A percentile compares a stretch with the other conserved stretches of the same genome.
Conservation (phyloP, 768 basidiomycete species). For the Naganishia randhawae region DNA sequence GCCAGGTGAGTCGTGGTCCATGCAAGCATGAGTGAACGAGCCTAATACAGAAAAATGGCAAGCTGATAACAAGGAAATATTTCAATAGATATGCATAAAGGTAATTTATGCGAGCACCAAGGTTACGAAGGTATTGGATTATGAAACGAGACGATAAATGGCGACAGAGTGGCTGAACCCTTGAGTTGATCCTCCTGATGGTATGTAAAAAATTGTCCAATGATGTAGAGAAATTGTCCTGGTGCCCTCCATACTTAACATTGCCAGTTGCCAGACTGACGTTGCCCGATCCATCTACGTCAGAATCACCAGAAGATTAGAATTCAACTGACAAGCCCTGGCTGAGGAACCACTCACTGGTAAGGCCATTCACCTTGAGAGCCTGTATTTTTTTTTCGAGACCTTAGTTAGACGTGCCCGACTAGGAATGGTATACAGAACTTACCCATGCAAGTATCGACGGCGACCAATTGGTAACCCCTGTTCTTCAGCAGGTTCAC, state of each 20-base stretch:
- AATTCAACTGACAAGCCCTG: background rate
- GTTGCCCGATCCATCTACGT: slow-evolving; percentile 1
- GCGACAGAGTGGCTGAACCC: too few species aligned
- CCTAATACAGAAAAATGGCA: too few species aligned
- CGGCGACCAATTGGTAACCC: slow-evolving; percentile 47
- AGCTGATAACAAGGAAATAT: too few species aligned
- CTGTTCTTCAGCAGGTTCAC: slow-evolving; percentile 33
- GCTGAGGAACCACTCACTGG: slow-evolving; percentile 31
- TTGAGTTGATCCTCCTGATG: too few species aligned
- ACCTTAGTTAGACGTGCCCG: background rate
- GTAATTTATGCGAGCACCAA: too few species aligned
- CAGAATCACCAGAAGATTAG: background rate
- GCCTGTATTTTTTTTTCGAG: slow-evolving; percentile 11
- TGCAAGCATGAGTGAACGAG: too few species aligned
- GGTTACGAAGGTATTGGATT: background rate
- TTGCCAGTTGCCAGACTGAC: slow-evolving; percentile 15
- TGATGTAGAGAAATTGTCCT: too few species aligned
- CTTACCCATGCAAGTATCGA: slow-evolving; percentile 46
- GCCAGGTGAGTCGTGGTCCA: too few species aligned
- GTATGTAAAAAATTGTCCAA: background rate
- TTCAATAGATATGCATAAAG: too few species aligned
- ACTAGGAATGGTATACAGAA: background rate
- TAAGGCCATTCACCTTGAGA: slow-evolving; percentile 46
- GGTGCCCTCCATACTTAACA: background rate
- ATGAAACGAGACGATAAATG: background rate